These are phyloP conservation scores for Trichoderma sp. DNA, from an alignment of 2,329 filamentous ascomycete genomes.

Conservation along the genomic window DNA sequence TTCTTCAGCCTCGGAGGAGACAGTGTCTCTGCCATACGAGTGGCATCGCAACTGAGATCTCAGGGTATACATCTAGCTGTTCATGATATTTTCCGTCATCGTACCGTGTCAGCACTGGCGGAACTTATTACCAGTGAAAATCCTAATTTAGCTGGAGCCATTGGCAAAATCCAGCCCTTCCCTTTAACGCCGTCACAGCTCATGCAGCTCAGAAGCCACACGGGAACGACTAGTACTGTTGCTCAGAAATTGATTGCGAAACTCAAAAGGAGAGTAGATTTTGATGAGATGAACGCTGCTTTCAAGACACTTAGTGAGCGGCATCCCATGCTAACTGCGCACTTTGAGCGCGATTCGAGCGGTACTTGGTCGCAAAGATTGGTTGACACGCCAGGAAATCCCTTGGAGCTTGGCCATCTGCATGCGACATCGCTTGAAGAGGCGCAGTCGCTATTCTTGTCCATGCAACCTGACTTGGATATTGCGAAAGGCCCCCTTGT, in stretches of 20 bases:
- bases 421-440: background rate
- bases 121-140: background rate
- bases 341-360: background rate
- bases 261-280: background rate
- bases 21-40: background rate
- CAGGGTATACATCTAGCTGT: background rate
- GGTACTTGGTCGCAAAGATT: background rate
- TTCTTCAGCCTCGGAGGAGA: background rate
- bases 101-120: background rate
- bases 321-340: background rate
- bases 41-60: background rate
- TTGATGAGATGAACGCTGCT: background rate
- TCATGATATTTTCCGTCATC: background rate
- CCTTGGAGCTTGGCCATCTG: background rate
- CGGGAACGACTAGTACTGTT: background rate
- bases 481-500: background rate
- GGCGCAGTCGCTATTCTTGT: background rate
- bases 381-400: background rate
- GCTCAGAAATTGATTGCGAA: background rate
- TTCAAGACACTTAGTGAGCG: background rate
- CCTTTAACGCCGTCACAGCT: background rate
- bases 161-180: background rate
- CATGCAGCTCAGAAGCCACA: background rate
- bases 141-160: background rate
- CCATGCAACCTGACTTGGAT: background rate